Base-by-base conservation (phyloP, 2,329 filamentous ascomycete genomes). In the Xylaria sp. region DNA sequence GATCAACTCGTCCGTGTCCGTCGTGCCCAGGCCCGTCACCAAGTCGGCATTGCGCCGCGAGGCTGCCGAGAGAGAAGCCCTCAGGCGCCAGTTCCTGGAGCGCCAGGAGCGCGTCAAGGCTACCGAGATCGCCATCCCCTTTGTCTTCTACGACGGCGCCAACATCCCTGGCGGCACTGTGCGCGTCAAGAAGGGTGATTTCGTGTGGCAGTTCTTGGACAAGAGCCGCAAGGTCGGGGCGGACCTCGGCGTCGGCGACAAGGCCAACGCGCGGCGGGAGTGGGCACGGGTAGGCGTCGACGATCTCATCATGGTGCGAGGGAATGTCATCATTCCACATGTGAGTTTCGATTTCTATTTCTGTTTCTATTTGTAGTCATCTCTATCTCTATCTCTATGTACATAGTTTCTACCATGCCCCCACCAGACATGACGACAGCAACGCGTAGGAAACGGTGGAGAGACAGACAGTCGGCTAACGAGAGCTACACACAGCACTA, bases 211-310 rank as follows among this genome's bases (percentile, higher is more conserved):
- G 1, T 97, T 98, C 72, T 83, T 99, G 2, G 96, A 99, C 80
- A 90, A 92, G 76, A 96, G 93, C 75, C 87, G 95, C 70, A 97
- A 97, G 78, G 90, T 97, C 0, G 95, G 94, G 13, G 94, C 94
- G 1, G 90, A 96, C 75, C 81, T 93, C 48, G 91, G 91, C 0
- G 91, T 94, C 0, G 91, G 90, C 58, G 89, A 85, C 72, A 91
- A 86, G 71, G 83, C 86, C 63, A 91, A 91, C 73, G 89, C 88
- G 53, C 84, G 89, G 69, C 89, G 91, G 69, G 92, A 96, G 76
- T 99, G 96, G 96, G 95, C 95, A 3, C 86, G 95, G 65, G 92
- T 98, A 34, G 93, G 94, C 41, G 95, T 99, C 5, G 96, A 99
- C 78, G 96, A 99, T 81, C 81, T 99, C 77, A 93, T 99, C 89